A percentile compares a stretch with the other conserved stretches of the same genome.
Conservation (phyloP, 225 moss, liverwort and hornwort species). For the Straminergon stramineum region DNA sequence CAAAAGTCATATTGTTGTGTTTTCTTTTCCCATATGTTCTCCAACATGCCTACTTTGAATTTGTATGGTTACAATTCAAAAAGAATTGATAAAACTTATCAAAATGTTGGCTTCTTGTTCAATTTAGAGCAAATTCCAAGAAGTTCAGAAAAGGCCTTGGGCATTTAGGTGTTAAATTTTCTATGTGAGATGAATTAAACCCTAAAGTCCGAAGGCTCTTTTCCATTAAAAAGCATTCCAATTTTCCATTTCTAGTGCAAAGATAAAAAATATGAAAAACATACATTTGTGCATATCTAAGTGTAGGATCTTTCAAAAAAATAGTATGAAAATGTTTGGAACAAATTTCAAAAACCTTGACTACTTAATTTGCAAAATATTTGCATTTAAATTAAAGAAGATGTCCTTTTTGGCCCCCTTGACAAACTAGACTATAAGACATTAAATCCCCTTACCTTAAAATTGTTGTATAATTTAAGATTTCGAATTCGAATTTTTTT, state of each 20-base stretch:
- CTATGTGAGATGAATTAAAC: accelerated
- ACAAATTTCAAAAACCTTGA: neutral
- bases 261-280: neutral
- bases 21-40: no score
- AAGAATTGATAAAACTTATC: no score
- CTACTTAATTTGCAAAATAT: accelerated
- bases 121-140: no score
- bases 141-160: no score
- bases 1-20: no score
- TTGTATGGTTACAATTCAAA: no score
- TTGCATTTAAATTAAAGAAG: neutral
- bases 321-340: neutral
- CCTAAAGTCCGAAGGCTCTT: neutral
- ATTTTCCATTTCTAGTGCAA: neutral
- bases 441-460: neutral
- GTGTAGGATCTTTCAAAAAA: neutral
- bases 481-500: neutral
- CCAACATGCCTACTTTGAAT: no score
- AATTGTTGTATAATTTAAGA: neutral
- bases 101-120: no score
- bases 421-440: neutral
- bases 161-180: no score
- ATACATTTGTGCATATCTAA: neutral
- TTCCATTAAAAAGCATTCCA: neutral
- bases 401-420: neutral